phyloP scores from a whole-genome alignment of 1,139 yeast genomes.

The Nakaseomyces bracarensis region DNA sequence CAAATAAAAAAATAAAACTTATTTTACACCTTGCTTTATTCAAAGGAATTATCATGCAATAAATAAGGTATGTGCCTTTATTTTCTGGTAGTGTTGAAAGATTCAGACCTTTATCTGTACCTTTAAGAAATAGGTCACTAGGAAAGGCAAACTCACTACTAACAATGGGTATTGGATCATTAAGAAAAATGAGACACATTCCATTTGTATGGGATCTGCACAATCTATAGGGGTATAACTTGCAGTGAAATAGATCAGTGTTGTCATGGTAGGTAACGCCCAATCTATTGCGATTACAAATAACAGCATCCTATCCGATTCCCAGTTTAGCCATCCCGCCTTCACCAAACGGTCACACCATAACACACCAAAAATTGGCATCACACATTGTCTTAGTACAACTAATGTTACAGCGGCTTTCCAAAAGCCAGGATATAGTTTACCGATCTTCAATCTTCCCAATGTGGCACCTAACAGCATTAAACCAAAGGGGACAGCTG shows the following conservation, averaged over 20 bases:
- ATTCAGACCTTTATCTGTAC: constrained; percentile 23
- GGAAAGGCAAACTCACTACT: constrained; percentile 53
- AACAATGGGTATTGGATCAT: constrained; percentile 54
- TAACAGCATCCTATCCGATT: constrained; percentile 46
- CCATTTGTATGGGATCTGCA: constrained; percentile 60
- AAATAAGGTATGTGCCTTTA: too few relatives aligned
- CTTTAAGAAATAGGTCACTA: constrained; percentile 50
- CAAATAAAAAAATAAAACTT: too few relatives aligned
- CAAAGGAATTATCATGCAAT: too few relatives aligned
- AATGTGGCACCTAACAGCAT: constrained; percentile 78
- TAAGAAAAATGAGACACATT: constrained; percentile 57
- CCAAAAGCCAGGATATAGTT: constrained; percentile 67
- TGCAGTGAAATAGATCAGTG: constrained; percentile 66
- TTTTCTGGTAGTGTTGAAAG: neutral
- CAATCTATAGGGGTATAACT: constrained; percentile 58
- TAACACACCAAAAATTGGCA: constrained; percentile 56
- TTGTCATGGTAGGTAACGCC: constrained; percentile 66
- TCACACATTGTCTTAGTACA: constrained; percentile 40
- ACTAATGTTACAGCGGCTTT: constrained; percentile 43
- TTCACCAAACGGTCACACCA: constrained; percentile 43
- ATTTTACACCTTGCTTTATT: too few relatives aligned
- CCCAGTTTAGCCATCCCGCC: constrained; percentile 43
- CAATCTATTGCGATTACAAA: constrained; percentile 63
- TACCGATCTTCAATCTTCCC: constrained; percentile 54
- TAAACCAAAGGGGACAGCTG: constrained; percentile 83